Percentiles rank a stretch among this genome's conserved stretches.
Conservation (phyloP, 495 filamentous ascomycete genomes). For the Chaetomium cochliodes region DNA sequence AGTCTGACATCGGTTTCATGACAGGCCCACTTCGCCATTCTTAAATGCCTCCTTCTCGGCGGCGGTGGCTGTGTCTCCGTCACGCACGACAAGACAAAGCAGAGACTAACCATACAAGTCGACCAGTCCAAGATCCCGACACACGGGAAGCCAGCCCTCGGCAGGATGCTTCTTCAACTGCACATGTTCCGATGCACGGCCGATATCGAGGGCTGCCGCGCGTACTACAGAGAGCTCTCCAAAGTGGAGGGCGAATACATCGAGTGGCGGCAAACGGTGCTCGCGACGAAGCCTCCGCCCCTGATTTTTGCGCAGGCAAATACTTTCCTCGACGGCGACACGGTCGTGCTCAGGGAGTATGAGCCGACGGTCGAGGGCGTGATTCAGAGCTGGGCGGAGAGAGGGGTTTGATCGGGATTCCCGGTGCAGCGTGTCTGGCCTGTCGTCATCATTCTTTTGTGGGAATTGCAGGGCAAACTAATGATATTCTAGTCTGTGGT, state of each 20-base stretch:
- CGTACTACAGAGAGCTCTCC: conserved; percentile 44
- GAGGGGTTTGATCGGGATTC: conserved; percentile 2
- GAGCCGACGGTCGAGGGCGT: conserved; percentile 40
- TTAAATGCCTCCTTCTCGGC: conserved; percentile 40
- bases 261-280: conserved; percentile 41
- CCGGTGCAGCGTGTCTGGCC: no score
- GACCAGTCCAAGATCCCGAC: conserved; percentile 39
- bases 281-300: conserved; percentile 36
- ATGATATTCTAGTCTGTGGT: no score
- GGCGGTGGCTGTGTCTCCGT: conserved; percentile 38
- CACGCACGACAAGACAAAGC: conserved; percentile 20
- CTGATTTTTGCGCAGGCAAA: conserved; percentile 47
- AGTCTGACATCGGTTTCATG: not conserved
- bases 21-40: conserved; percentile 47
- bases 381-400: conserved; percentile 48
- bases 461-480: no score
- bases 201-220: conserved; percentile 39
- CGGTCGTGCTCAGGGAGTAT: conserved; percentile 46
- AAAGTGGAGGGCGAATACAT: conserved; percentile 40
- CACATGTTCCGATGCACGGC: conserved; percentile 53
- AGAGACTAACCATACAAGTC: conserved; percentile 36
- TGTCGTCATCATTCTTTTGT: no score
- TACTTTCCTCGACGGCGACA: conserved; percentile 40
- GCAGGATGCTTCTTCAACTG: conserved; percentile 42
- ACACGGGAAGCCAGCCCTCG: conserved; percentile 46